Percentiles rank a stretch among this genome's conserved stretches.
Evolutionary conservation across 2,329 filamentous ascomycete genomes (phyloP).

Genomic region (Neofusicoccum parvum): DNA sequence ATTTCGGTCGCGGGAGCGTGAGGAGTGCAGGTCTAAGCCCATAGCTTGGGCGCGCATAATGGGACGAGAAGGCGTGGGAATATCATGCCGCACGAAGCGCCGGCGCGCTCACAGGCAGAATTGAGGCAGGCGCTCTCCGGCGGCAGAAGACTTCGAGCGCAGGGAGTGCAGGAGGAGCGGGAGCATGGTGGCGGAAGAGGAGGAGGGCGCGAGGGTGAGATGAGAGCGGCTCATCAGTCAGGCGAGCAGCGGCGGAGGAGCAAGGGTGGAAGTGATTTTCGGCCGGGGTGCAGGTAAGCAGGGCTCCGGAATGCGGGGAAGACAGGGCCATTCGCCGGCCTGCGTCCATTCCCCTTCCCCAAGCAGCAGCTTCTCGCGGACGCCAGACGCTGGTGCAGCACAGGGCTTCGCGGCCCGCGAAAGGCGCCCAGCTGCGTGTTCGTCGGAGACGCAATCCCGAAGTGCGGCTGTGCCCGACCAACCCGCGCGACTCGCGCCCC

Average conservation of each 20-base stretch:
- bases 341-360: neutral
- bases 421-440: neutral
- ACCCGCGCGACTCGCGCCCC: neutral
- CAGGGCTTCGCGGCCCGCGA: neutral
- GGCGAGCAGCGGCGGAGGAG: slow-evolving; percentile 10
- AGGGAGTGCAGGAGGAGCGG: slow-evolving; percentile 12
- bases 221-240: slow-evolving; percentile 15
- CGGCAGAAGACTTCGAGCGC: slow-evolving; percentile 18
- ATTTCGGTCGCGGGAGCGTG: neutral
- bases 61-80: slow-evolving; percentile 12
- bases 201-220: slow-evolving; percentile 20
- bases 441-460: neutral
- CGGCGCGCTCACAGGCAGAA: neutral
- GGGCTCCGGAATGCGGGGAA: slow-evolving; percentile 8
- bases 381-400: slow-evolving; percentile 9
- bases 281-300: slow-evolving; percentile 8
- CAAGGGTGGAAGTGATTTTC: slow-evolving; percentile 8
- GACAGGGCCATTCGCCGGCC: neutral
- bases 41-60: slow-evolving; percentile 4
- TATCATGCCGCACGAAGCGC: slow-evolving; percentile 1
- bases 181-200: slow-evolving; percentile 16
- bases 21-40: neutral
- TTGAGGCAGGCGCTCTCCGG: slow-evolving; percentile 15
- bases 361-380: neutral
- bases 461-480: neutral